Percentiles rank a stretch among this genome's conserved stretches.
phyloP scores from a whole-genome alignment of 441 rosid genomes.

The Aquilaria agallochum region DNA sequence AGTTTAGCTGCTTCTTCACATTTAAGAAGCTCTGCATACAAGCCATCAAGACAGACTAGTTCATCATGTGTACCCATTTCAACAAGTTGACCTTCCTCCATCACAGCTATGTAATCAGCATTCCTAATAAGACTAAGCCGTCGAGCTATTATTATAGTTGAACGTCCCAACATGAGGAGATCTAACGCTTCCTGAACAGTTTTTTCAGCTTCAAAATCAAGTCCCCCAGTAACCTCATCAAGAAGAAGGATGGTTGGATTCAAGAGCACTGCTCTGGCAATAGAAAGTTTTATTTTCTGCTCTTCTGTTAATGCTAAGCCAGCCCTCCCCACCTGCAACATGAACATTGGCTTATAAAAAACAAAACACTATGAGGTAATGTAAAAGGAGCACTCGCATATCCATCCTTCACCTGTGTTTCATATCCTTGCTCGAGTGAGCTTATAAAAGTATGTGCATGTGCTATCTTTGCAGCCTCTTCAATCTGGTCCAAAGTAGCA shows the following conservation, averaged over 20 bases:
- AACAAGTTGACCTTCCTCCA: slow-evolving; percentile 99
- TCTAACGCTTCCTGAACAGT: slow-evolving; percentile 90
- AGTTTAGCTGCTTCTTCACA: slow-evolving; percentile 99
- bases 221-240: slow-evolving; percentile 98
- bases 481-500: slow-evolving; percentile 84
- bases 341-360: slow-evolving; percentile 13
- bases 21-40: slow-evolving; percentile 93
- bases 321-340: slow-evolving; percentile 86
- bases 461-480: slow-evolving; percentile 97
- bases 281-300: slow-evolving; percentile 92
- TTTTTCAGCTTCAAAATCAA: slow-evolving; percentile 96
- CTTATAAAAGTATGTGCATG: slow-evolving; percentile 96
- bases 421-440: slow-evolving; percentile 91
- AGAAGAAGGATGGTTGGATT: slow-evolving; percentile 90
- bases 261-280: slow-evolving; percentile 97
- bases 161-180: slow-evolving; percentile 96
- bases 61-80: slow-evolving; percentile 99
- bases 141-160: slow-evolving; percentile 96
- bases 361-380: slow-evolving; percentile 6
- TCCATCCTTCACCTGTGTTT: slow-evolving; percentile 71
- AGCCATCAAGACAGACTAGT: slow-evolving; percentile 65
- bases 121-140: slow-evolving; percentile 89
- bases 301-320: slow-evolving; percentile 85
- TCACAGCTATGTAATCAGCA: slow-evolving; percentile 98
- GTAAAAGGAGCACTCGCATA: slow-evolving; percentile 3